Base-by-base conservation (phyloP, 176 grass and related monocot species). In the Aegilops longissima region DNA sequence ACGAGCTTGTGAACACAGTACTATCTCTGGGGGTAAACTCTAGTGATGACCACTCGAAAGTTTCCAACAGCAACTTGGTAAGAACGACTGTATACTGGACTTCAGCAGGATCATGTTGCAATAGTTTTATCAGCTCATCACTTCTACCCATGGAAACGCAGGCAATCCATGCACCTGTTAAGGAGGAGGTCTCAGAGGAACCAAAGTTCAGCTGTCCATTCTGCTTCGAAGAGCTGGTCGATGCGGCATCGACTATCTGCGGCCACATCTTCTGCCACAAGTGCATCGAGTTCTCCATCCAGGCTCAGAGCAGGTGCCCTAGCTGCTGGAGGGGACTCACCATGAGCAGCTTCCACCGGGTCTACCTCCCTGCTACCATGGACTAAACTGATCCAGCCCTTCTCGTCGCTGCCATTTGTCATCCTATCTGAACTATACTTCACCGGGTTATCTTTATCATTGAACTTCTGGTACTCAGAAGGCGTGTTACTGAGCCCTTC, bases 251-350 rank as follows among this genome's bases (percentile, higher is more conserved):
- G n/a, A 99, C 97, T 23, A 78, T 81, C 17, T 99, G 97, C 6
- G 97, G 97, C 12, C 97, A 99, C 87, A 91, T 99, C 82, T 99
- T 99, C 83, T 99, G 97, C 66, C 18, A 83, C 7, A 29, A 49
- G 27, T 99, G 97, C 85, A 98, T 96, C 76, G 78, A 78, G 66
- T 17, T 76, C 9, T 69, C 90, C 45, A 76, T 96, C 77, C 25
- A 76, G 80, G 71, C 36, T 45, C 90, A 91, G 52, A 93, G 88
- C 51, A 94, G 90, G 54, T 98, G 94, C 85, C 97, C 97, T 62
- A 87, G 88, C 59, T 99, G 94, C 84, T 70, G 90, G n/a, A 89
- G 12, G 89, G 89, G 52, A 40, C 88, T 99, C 10, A 36, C 1
- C 42, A 61, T 42, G 25, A 89, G 5, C 33, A 78, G 80, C 24